phyloP scores from a whole-genome alignment of 2,329 filamentous ascomycete species.

The Colletotrichum sp. region DNA sequence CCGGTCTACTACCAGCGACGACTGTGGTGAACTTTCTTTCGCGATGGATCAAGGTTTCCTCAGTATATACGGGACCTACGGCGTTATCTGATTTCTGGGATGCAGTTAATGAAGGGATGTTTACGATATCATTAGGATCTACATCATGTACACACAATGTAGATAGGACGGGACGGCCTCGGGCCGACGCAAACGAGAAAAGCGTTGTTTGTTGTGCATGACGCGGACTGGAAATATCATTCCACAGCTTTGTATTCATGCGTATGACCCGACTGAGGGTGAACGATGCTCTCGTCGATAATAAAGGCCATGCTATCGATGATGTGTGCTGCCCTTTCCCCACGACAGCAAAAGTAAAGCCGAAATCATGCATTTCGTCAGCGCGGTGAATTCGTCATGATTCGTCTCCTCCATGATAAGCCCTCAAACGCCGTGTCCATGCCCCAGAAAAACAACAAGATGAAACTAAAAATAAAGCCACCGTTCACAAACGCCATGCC shows the following conservation, averaged over 20 bases:
- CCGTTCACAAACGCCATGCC: background rate
- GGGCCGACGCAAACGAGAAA: background rate
- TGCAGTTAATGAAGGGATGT: background rate
- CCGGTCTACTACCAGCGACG: slow-evolving; percentile 60
- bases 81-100: background rate
- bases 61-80: slow-evolving; percentile 4
- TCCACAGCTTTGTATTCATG: background rate
- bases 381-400: background rate
- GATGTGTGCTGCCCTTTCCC: background rate
- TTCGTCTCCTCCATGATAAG: background rate
- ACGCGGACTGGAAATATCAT: background rate
- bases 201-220: background rate
- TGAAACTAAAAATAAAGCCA: slow-evolving; percentile 17
- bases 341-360: background rate
- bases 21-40: slow-evolving; percentile 46
- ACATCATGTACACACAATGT: background rate
- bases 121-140: slow-evolving; percentile 1
- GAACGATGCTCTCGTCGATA: background rate
- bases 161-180: background rate
- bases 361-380: slow-evolving; percentile 11
- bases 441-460: slow-evolving; percentile 23
- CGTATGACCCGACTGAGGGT: background rate
- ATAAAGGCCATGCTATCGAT: background rate
- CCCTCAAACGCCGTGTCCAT: slow-evolving; percentile 5
- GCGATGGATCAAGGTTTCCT: background rate